A percentile compares a stretch with the other conserved stretches of the same genome.
Conservation (phyloP, 495 filamentous ascomycete genomes). For the Penicillium coffeae region DNA sequence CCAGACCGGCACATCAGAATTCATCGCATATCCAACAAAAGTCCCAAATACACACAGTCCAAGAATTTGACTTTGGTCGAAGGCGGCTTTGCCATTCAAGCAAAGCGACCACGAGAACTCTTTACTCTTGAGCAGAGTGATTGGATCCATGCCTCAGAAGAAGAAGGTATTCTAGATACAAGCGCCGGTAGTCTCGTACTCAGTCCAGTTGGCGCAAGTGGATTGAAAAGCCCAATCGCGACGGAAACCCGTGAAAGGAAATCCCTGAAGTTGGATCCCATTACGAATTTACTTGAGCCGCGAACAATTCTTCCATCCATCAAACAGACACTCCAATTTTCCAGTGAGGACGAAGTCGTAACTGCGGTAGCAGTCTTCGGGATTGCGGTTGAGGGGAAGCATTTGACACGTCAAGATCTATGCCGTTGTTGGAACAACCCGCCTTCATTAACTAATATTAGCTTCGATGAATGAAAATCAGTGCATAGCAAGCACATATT, state of each 20-base stretch:
- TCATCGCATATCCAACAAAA: conserved; percentile 2
- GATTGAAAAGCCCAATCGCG: conserved; percentile 4
- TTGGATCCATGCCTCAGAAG: not conserved
- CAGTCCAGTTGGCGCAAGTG: conserved; percentile 7
- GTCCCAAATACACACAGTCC: too few species aligned
- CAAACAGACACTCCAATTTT: too few species aligned
- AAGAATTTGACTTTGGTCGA: conserved; percentile 8
- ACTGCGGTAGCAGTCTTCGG: too few species aligned
- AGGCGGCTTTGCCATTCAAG: conserved; percentile 15
- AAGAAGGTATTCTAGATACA: not conserved
- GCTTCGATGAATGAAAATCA: too few species aligned
- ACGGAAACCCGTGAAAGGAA: too few species aligned
- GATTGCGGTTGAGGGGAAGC: too few species aligned
- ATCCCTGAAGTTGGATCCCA: conserved; percentile 11
- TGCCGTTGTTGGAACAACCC: too few species aligned
- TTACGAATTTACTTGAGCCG: conserved; percentile 15
- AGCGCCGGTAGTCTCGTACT: conserved; percentile 4
- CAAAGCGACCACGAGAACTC: conserved; percentile 1
- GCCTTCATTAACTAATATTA: too few species aligned
- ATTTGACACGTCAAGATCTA: too few species aligned
- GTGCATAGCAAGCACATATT: too few species aligned
- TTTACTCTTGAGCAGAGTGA: not conserved
- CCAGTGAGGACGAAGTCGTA: too few species aligned
- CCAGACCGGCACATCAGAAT: conserved; percentile 15
- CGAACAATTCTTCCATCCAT: not conserved